These are phyloP conservation scores for Penicillium thymicola DNA, from an alignment of 2,329 filamentous ascomycete species.

Conservation along the genomic window DNA sequence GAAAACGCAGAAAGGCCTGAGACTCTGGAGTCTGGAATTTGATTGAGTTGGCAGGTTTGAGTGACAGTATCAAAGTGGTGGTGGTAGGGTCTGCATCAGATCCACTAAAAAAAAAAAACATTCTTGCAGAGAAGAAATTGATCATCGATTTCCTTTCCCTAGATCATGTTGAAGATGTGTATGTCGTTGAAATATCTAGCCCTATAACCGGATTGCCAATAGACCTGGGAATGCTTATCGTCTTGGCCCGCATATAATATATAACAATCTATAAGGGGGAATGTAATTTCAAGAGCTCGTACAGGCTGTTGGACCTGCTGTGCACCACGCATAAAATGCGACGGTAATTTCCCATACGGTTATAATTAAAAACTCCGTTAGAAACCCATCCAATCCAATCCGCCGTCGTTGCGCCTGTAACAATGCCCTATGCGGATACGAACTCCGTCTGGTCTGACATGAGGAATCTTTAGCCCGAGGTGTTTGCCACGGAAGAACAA, in stretches of 20 bases:
- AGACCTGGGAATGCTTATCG: not conserved
- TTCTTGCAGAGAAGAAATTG: too few relatives aligned
- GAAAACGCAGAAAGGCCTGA: too few relatives aligned
- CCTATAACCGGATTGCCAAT: not conserved
- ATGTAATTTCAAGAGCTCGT: slow-evolving; percentile 15
- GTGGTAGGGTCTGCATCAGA: too few relatives aligned
- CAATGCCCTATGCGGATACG: slow-evolving; percentile 19
- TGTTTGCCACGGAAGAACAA: slow-evolving; percentile 25
- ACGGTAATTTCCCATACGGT: slow-evolving; percentile 12
- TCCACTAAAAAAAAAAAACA: too few relatives aligned
- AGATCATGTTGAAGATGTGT: too few relatives aligned
- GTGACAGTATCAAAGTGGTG: too few relatives aligned
- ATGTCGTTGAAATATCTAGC: too few relatives aligned
- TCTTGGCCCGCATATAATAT: not conserved
- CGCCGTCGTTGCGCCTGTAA: slow-evolving; percentile 20
- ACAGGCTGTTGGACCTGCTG: slow-evolving; percentile 24
- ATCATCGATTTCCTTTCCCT: too few relatives aligned
- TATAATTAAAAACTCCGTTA: not conserved
- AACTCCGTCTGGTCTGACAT: slow-evolving; percentile 23
- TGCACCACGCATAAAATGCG: slow-evolving; percentile 23
- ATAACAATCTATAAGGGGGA: too few relatives aligned
- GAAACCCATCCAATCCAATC: slow-evolving; percentile 20
- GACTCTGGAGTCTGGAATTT: too few relatives aligned
- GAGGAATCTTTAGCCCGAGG: slow-evolving; percentile 27
- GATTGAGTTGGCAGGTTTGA: too few relatives aligned